phyloP scores from a whole-genome alignment of 768 basidiomycete genomes.

The Lyophyllum semitale region DNA sequence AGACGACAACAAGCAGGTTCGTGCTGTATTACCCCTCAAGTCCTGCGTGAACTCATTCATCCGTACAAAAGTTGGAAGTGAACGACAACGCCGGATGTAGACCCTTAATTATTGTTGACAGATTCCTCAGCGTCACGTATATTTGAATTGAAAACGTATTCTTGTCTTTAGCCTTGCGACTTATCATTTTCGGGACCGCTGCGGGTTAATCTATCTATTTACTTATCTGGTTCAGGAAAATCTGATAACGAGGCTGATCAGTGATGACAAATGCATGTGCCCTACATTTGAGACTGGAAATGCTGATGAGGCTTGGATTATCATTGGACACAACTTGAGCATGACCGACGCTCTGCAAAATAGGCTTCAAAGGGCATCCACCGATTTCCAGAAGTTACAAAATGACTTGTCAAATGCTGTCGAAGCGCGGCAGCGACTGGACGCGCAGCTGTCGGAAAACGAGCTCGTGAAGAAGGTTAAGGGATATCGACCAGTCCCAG shows the following conservation, averaged over 20 bases:
- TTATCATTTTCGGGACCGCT: too few relatives aligned
- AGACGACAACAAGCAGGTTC: constrained; percentile 64
- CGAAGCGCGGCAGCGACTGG: constrained; percentile 83
- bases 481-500: neutral
- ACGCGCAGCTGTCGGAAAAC: constrained; percentile 89
- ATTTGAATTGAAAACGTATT: neutral
- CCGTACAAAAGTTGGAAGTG: constrained; percentile 51
- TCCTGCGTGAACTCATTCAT: constrained; percentile 1
- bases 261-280: neutral
- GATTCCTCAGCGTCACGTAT: neutral
- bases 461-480: constrained; percentile 86
- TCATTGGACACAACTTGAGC: neutral
- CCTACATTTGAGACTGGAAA: too few relatives aligned
- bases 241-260: neutral
- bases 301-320: too few relatives aligned
- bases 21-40: constrained; percentile 16
- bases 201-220: too few relatives aligned
- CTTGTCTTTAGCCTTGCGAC: too few relatives aligned
- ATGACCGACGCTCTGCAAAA: constrained; percentile 45
- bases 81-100: constrained; percentile 71
- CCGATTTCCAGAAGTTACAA: constrained; percentile 83
- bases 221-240: too few relatives aligned
- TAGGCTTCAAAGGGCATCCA: constrained; percentile 66
- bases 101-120: neutral
- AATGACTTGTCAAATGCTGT: constrained; percentile 70